phyloP scores from a whole-genome alignment of 306 rosid genomes.

The Fagus sylvatica region DNA sequence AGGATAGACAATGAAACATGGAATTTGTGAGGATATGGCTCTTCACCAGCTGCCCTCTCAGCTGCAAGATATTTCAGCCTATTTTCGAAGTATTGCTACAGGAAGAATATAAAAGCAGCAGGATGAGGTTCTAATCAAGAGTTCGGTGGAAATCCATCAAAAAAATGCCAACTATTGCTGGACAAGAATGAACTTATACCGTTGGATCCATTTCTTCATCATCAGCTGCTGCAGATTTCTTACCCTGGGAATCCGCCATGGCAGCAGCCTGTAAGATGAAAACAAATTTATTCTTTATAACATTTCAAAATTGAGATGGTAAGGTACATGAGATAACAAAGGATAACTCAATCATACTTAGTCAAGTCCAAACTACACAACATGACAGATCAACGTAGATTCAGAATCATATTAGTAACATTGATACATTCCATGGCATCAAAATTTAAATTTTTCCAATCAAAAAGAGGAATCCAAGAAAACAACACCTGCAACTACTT shows the following conservation, averaged over 20 bases:
- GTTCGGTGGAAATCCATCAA: neutral
- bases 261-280: slow-evolving; percentile 57
- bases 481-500: too few species aligned
- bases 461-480: too few species aligned
- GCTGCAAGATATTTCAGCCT: slow-evolving; percentile 67
- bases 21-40: slow-evolving; percentile 90
- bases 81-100: slow-evolving; percentile 85
- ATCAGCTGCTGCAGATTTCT: slow-evolving; percentile 53
- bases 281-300: neutral
- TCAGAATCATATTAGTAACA: neutral
- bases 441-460: too few species aligned
- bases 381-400: neutral
- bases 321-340: neutral
- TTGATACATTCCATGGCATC: too few species aligned
- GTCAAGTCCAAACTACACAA: neutral
- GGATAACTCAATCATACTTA: neutral
- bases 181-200: slow-evolving; percentile 33
- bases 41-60: slow-evolving; percentile 51
- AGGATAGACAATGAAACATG: slow-evolving; percentile 51
- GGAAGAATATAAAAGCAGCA: slow-evolving; percentile 8
- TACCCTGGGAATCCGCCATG: slow-evolving; percentile 39
- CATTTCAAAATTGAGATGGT: neutral
- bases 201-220: slow-evolving; percentile 95
- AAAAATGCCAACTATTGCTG: neutral
- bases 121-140: neutral